phyloP scores from a whole-genome alignment of 2,329 filamentous ascomycete species.

The Cryoendolithus antarcticus region DNA sequence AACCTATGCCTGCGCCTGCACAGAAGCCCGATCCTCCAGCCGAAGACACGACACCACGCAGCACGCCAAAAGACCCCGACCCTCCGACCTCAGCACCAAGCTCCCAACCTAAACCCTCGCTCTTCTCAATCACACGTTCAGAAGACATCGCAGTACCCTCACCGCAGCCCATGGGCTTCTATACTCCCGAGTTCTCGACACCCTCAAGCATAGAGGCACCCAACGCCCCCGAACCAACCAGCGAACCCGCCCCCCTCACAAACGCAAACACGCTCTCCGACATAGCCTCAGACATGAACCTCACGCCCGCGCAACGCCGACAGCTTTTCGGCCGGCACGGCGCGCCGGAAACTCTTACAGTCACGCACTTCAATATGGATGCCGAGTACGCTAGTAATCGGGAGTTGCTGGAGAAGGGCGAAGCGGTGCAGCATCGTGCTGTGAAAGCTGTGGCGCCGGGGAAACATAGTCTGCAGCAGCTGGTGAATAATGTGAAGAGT shows the following conservation, averaged over 20 bases:
- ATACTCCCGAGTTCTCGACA: constrained; percentile 25
- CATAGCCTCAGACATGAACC: constrained; percentile 66
- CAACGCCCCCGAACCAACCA: neutral
- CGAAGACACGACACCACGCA: neutral
- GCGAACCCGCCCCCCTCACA: constrained; percentile 6
- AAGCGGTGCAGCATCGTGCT: constrained; percentile 62
- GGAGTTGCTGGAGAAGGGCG: constrained; percentile 54
- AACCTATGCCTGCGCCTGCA: constrained; percentile 21
- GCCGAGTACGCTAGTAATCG: constrained; percentile 80
- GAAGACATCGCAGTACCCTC: neutral
- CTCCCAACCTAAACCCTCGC: constrained; percentile 11
- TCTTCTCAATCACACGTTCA: constrained; percentile 9
- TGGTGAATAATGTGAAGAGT: constrained; percentile 69
- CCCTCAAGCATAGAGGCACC: neutral
- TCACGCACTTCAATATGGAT: constrained; percentile 83
- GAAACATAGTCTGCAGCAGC: constrained; percentile 79
- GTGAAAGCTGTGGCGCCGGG: constrained; percentile 72
- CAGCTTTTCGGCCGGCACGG: constrained; percentile 67
- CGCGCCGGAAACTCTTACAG: constrained; percentile 42
- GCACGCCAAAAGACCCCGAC: no score
- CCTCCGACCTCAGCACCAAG: constrained; percentile 6
- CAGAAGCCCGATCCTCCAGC: neutral
- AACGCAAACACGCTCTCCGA: constrained; percentile 48
- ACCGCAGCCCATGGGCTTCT: constrained; percentile 15
- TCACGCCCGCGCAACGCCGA: constrained; percentile 62